These are phyloP conservation scores for Penicillium cosmopolitanum DNA, from an alignment of 495 filamentous ascomycete species.

Conservation along the genomic window DNA sequence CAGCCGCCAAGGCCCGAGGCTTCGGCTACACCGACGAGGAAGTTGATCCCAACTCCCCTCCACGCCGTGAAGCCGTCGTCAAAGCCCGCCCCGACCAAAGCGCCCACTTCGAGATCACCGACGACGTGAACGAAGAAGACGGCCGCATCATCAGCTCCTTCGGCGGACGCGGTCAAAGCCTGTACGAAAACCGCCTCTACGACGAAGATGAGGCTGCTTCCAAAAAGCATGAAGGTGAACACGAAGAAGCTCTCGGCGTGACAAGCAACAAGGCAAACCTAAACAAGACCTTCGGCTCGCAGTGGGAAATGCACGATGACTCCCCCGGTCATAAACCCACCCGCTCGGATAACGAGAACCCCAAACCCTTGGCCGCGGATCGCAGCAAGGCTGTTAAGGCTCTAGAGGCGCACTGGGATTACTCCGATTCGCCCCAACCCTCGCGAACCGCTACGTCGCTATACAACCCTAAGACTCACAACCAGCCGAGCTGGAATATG, in stretches of 20 bases:
- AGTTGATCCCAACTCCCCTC: conserved; percentile 59
- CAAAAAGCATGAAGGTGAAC: conserved; percentile 32
- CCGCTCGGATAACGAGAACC: conserved; percentile 50
- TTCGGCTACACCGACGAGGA: conserved; percentile 75
- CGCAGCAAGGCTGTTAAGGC: conserved; percentile 53
- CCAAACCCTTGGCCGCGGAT: conserved; percentile 52
- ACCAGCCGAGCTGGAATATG: conserved; percentile 32
- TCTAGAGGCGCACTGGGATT: conserved; percentile 69
- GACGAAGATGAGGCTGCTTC: conserved; percentile 48
- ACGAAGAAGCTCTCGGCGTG: conserved; percentile 51
- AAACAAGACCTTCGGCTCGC: conserved; percentile 71
- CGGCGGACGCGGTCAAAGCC: conserved; percentile 65
- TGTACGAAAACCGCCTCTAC: conserved; percentile 79
- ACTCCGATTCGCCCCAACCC: conserved; percentile 60
- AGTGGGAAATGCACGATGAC: conserved; percentile 71
- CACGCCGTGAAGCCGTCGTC: conserved; percentile 53
- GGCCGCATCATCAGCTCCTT: conserved; percentile 45
- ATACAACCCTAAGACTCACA: conserved; percentile 21
- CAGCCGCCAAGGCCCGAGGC: conserved; percentile 62
- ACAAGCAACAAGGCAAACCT: conserved; percentile 69
- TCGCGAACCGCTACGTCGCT: conserved; percentile 27
- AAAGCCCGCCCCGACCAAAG: conserved; percentile 79
- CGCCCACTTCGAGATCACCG: conserved; percentile 74
- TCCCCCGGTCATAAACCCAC: conserved; percentile 44
- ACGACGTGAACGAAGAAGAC: conserved; percentile 54